These are phyloP conservation scores for Spongispora temasekensis DNA, from an alignment of 1,284 basidiomycete genomes.

Conservation along the genomic window DNA sequence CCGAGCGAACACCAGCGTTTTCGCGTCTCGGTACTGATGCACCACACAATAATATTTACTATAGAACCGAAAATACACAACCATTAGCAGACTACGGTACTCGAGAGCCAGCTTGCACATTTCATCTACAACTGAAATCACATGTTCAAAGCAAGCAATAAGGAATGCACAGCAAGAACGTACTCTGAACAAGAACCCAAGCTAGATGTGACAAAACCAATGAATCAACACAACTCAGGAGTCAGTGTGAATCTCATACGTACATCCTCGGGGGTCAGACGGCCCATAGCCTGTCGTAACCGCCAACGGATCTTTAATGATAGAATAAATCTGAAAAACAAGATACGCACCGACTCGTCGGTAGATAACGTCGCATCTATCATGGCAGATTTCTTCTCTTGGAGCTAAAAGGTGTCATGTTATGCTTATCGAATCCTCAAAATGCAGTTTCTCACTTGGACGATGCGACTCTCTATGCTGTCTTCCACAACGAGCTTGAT, in stretches of 20 bases:
- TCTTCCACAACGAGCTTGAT: conserved; percentile 96
- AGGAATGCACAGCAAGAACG: conserved; percentile 18
- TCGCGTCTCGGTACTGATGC: too few species aligned
- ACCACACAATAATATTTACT: too few species aligned
- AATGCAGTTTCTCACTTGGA: conserved; percentile 50
- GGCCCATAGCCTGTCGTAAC: conserved; percentile 74
- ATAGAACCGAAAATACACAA: too few species aligned
- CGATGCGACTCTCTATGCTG: conserved; percentile 92
- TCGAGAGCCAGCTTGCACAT: too few species aligned
- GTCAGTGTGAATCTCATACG: conserved; percentile 36
- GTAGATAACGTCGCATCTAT: conserved; percentile 77
- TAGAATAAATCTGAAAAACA: conserved; percentile 10
- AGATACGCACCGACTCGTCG: conserved; percentile 64
- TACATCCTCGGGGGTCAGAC: conserved; percentile 87
- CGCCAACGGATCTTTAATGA: conserved; percentile 23
- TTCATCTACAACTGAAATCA: conserved; percentile 21
- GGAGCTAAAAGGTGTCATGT: conserved; percentile 54
- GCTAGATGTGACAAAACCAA: conserved; percentile 38
- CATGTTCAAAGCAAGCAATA: background rate
- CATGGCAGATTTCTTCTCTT: conserved; percentile 93
- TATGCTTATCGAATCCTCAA: background rate
- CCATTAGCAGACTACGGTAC: too few species aligned
- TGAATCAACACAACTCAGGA: conserved; percentile 13
- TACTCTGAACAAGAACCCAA: conserved; percentile 78
- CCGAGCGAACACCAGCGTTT: too few species aligned